A percentile compares a stretch with the other conserved stretches of the same genome.
Evolutionary conservation across 768 basidiomycete genomes (phyloP).

Genomic region (Termitomyces titanicus): DNA sequence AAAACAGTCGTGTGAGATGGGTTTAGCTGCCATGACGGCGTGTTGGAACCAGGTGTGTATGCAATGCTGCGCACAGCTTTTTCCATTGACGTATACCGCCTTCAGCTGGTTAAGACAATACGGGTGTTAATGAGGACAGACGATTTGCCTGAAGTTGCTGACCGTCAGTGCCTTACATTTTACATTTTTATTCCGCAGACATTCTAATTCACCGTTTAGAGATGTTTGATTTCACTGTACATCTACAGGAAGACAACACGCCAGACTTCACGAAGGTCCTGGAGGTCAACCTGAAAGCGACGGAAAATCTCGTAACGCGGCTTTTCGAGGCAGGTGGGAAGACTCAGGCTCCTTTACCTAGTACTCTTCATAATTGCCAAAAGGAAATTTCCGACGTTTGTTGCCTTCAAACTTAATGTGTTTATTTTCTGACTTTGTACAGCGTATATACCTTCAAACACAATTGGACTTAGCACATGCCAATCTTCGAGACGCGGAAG

Average conservation of each 20-base stretch:
- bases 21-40: constrained; percentile 68
- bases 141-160: constrained; percentile 38
- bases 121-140: constrained; percentile 54
- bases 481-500: constrained; percentile 46
- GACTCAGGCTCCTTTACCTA: constrained; percentile 28
- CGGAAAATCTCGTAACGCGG: constrained; percentile 54
- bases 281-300: constrained; percentile 52
- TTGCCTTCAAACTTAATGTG: constrained; percentile 6
- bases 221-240: constrained; percentile 43
- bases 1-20: constrained; percentile 64
- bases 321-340: constrained; percentile 46
- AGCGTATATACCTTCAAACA: constrained; percentile 60
- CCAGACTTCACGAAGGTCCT: constrained; percentile 41
- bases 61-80: constrained; percentile 2
- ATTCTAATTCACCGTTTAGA: constrained; percentile 24
- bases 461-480: constrained; percentile 49
- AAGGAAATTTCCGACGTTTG: constrained; percentile 59
- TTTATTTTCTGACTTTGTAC: constrained; percentile 9
- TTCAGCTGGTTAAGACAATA: constrained; percentile 65
- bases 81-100: not conserved
- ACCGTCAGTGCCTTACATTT: constrained; percentile 39
- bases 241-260: constrained; percentile 32
- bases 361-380: constrained; percentile 44
- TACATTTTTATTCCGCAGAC: constrained; percentile 6
- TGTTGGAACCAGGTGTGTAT: constrained; percentile 73